Evolutionary conservation across 2,329 filamentous ascomycete genomes (phyloP), one percentile per base, ranked within the genome.

Genomic region (Trichoderma atrobrunneum): DNA sequence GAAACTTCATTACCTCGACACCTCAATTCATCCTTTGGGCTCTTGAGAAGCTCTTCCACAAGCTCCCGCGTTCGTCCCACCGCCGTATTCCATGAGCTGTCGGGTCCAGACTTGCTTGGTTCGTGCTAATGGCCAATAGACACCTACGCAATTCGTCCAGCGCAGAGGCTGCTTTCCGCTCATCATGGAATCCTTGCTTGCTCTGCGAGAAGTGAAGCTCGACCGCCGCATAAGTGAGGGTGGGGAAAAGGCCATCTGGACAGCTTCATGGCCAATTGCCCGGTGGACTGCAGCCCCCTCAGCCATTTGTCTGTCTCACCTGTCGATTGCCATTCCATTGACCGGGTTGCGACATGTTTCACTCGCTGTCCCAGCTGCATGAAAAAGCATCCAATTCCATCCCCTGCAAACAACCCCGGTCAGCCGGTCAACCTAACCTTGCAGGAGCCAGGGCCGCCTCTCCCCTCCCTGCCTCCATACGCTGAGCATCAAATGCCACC

Each of bases 301-400:
- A 51, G 34, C 66, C 36, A n/a, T 51, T 61, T 32, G 30, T 7
- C 56, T 69, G 39, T 70, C 67, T 62, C 57, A 70, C 67, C 57
- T 54, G 39, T 61, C 34, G 54, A 28, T 21, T 60, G 16, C 30
- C 32, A 61, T 56, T 62, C 30, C 57, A 62, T 61, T 36, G 68
- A 56, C 59, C 59, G 43, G 68, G 60, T 32, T 69, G 66, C 56
- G 39, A 69, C 56, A 69, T 69, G 66, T 69, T 69, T 69, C 66
- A 69, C 66, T 69, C 36, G 56, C 66, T 26, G 56, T 39, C 26
- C 66, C 36, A 48, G 66, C 56, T 61, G 66, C 56, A 69, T 69
- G 66, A 69, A 61, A 54, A 69, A 69, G 56, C 66, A 61, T 69
- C 66, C 66, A 69, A 63, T 70, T 70, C 68, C 43, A 39, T 62